Base-by-base conservation (phyloP, 129 eudicot species). In the Flaveria ramosissima region DNA sequence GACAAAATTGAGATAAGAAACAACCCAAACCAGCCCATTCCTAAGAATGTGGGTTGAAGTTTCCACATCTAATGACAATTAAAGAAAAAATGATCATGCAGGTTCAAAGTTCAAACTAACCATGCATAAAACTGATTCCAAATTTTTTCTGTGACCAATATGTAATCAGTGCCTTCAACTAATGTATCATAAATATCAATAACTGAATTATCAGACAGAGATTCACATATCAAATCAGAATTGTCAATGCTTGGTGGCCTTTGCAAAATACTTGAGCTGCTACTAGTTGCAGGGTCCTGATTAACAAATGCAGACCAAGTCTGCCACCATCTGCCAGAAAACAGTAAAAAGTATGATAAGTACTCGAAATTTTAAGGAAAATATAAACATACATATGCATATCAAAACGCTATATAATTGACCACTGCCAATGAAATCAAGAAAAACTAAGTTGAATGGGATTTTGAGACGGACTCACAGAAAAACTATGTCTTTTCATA, bases 131-230 rank as follows among this genome's bases (percentile, higher is more conserved):
- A 73, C 45, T 89, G 92, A 80, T 88, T 89, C 98, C 98, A 93
- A 39, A 89, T 90, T 56, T 80, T 89, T 80, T 93, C 79, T 1
- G 98, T 96, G 73, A 93, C 87, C 80, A 91, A 83, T 74, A 90
- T 86, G 82, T 91, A 93, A 78, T 93, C 90, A 12, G 96, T 89
- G 80, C 98, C 98, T 83, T 93, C 98, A 7, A 89, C 92, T 77
- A 93, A 85, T 63, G 89, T 87, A 59, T 91, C 93, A 80, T 84
- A 84, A 67, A 93, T 92, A 78, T 93, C 98, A 78, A 73, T 7
- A 55, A 74, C 42, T 24, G 95, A 81, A 76, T 84, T 84, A 46
- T 73, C 89, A 17, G 86, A 65, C 43, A 82, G 50, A 46, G 89
- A 62, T 51, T 81, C 88, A 66, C 86, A 78, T 72, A 93, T 88